phyloP scores from a whole-genome alignment of 768 basidiomycete genomes.

The Amanita brunnescens region DNA sequence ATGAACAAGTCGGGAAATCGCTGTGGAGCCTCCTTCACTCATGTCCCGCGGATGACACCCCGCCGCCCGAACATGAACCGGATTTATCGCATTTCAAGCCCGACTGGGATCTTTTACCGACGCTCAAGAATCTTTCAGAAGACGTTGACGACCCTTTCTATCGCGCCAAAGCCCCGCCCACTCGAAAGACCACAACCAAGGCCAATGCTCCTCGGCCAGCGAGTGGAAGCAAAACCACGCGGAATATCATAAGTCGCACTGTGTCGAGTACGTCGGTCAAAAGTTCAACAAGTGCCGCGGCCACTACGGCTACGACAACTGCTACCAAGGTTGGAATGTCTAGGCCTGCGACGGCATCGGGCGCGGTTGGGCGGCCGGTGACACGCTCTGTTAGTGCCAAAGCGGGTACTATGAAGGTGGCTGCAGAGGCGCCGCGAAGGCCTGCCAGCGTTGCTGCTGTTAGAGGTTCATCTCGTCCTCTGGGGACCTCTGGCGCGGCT shows the following conservation, averaged over 20 bases:
- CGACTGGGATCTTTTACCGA: conserved; percentile 22
- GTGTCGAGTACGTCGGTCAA: not conserved
- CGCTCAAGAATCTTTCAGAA: not conserved
- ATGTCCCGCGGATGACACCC: conserved; percentile 22
- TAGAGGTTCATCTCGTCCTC: not conserved
- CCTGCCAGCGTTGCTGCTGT: not conserved
- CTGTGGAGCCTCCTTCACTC: conserved; percentile 27
- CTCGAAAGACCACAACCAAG: too few relatives aligned
- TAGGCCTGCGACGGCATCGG: not conserved
- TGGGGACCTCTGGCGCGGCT: not conserved
- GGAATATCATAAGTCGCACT: not conserved
- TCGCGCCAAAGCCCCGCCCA: too few relatives aligned
- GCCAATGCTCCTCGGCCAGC: not conserved
- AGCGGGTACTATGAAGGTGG: not conserved
- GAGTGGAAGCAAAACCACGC: not conserved
- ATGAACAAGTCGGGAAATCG: conserved; percentile 29
- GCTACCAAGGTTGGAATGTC: not conserved
- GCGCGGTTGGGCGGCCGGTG: not conserved
- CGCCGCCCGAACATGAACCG: conserved; percentile 23
- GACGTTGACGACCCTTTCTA: conserved; percentile 3
- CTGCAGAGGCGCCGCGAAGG: not conserved
- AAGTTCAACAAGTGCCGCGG: not conserved
- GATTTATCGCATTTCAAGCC: conserved; percentile 13
- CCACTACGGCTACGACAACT: not conserved
- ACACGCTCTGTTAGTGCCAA: not conserved